These are phyloP conservation scores for Periconia sp. DNA, from an alignment of 2,329 filamentous ascomycete species.

Conservation along the genomic window DNA sequence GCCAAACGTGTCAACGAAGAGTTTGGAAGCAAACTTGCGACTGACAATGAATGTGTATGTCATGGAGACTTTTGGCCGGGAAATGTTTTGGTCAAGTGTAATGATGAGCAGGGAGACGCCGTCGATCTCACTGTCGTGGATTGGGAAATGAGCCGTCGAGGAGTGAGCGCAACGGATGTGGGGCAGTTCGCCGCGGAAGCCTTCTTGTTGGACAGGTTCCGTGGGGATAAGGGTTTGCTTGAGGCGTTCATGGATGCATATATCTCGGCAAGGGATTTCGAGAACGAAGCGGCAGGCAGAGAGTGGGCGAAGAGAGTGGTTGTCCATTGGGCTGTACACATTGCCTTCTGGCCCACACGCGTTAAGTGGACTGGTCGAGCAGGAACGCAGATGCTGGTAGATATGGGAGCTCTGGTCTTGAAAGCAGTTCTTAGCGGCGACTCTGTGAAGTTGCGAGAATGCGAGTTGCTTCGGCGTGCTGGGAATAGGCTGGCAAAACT, in stretches of 20 bases:
- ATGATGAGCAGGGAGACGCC: neutral
- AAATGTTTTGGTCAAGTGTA: slow-evolving; percentile 33
- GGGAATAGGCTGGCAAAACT: slow-evolving; percentile 2
- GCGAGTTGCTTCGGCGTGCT: slow-evolving; percentile 14
- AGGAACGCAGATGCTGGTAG: slow-evolving; percentile 28
- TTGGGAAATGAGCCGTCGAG: slow-evolving; percentile 40
- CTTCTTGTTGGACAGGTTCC: slow-evolving; percentile 38
- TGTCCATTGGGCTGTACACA: slow-evolving; percentile 40
- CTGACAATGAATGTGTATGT: slow-evolving; percentile 37
- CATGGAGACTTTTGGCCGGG: slow-evolving; percentile 46
- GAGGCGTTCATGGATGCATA: slow-evolving; percentile 32
- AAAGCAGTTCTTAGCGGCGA: slow-evolving; percentile 14
- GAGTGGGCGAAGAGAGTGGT: slow-evolving; percentile 28
- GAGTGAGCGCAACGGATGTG: slow-evolving; percentile 39
- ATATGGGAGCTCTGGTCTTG: slow-evolving; percentile 21
- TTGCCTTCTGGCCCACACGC: slow-evolving; percentile 38
- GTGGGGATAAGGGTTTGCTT: slow-evolving; percentile 30
- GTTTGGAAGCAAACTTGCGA: slow-evolving; percentile 28
- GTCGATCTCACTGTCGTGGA: slow-evolving; percentile 35
- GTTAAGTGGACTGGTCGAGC: slow-evolving; percentile 31
- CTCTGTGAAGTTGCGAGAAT: slow-evolving; percentile 23
- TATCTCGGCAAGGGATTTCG: slow-evolving; percentile 7
- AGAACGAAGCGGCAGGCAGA: neutral
- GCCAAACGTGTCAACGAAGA: slow-evolving; percentile 26
- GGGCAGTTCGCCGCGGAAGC: slow-evolving; percentile 43